Evolutionary conservation across 257 asterid genomes (phyloP).

Genomic region (Nicotiana undulata): DNA sequence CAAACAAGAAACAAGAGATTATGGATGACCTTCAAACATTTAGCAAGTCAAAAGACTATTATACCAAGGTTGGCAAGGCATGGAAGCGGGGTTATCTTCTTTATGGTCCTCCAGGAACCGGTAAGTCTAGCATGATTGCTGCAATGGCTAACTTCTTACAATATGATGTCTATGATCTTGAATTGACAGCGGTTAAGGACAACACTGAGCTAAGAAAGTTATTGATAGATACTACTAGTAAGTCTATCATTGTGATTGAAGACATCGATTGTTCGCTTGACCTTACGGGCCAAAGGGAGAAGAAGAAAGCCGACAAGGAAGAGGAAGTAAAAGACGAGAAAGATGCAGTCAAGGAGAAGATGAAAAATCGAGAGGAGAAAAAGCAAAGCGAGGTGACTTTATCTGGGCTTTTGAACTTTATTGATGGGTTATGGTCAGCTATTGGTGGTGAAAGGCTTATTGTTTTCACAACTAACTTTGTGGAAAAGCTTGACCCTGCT

Average conservation of each 20-base stretch:
- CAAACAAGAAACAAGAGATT: background rate
- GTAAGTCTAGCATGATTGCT: slow-evolving; percentile 4
- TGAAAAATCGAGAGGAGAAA: background rate
- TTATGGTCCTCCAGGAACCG: background rate
- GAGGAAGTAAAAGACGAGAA: background rate
- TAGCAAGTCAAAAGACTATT: background rate
- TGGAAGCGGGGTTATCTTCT: slow-evolving; percentile 1
- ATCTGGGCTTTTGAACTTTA: slow-evolving; percentile 1
- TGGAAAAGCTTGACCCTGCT: slow-evolving; percentile 4
- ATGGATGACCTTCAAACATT: slow-evolving; percentile 1
- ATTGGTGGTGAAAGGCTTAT: slow-evolving; percentile 1
- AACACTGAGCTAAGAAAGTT: background rate
- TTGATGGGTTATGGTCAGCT: slow-evolving; percentile 3
- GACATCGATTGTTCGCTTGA: background rate
- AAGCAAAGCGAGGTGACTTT: background rate
- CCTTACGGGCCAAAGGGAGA: slow-evolving; percentile 1
- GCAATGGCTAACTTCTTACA: background rate
- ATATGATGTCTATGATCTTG: slow-evolving; percentile 1
- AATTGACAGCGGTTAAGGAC: background rate
- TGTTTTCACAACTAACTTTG: background rate
- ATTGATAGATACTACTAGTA: background rate
- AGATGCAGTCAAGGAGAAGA: background rate
- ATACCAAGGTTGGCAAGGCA: background rate
- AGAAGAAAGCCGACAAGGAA: background rate
- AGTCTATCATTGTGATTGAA: slow-evolving; percentile 2